Evolutionary conservation across 805 yeast species (phyloP).

Genomic region (Nakazawaea peltata): DNA sequence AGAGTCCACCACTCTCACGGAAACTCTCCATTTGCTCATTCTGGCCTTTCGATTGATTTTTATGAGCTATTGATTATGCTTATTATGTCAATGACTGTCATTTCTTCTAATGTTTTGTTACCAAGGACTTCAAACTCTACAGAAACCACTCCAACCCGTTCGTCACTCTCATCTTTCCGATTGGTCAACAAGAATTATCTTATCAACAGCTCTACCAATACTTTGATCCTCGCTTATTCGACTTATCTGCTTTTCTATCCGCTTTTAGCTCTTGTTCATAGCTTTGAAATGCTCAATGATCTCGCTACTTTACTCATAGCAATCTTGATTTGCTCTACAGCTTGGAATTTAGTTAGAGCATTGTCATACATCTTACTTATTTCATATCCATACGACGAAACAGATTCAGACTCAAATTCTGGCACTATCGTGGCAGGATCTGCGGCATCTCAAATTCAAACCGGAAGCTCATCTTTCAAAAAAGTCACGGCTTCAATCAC

Average conservation of each 20-base stretch:
- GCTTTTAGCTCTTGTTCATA: constrained; percentile 13
- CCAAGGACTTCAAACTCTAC: too few species aligned
- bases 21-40: neutral
- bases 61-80: constrained; percentile 22
- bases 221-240: constrained; percentile 36
- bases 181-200: constrained; percentile 14
- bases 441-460: too few species aligned
- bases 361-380: constrained; percentile 46
- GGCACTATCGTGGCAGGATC: too few species aligned
- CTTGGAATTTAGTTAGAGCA: constrained; percentile 41
- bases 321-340: constrained; percentile 34
- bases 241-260: constrained; percentile 34
- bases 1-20: constrained; percentile 23
- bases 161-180: constrained; percentile 9
- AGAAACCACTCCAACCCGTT: constrained; percentile 16
- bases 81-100: constrained; percentile 22
- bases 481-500: constrained; percentile 22
- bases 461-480: too few species aligned
- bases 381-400: constrained; percentile 40
- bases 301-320: constrained; percentile 38
- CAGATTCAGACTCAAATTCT: too few species aligned
- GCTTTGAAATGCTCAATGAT: constrained; percentile 29
- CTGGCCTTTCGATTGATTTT: constrained; percentile 15
- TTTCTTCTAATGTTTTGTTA: constrained; percentile 21
- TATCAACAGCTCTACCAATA: constrained; percentile 18